A percentile compares a stretch with the other conserved stretches of the same genome.
These are phyloP conservation scores for Somion occarium DNA, from an alignment of 1,284 basidiomycete species.

Conservation along the genomic window DNA sequence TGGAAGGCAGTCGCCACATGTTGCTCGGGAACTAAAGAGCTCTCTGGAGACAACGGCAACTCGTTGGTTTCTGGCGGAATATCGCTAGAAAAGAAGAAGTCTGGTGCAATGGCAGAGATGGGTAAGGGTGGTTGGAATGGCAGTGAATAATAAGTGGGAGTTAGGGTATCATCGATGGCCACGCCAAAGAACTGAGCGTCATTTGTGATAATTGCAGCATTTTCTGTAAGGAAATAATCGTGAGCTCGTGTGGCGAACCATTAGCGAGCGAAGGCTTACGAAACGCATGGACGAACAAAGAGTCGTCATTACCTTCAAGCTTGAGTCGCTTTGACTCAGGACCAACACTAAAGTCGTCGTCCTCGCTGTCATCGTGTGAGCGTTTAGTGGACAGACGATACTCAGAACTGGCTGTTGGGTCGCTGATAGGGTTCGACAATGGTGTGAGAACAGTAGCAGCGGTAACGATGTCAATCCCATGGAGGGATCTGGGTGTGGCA, in stretches of 20 bases:
- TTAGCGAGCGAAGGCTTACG: background rate
- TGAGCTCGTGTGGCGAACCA: background rate
- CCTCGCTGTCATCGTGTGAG: constrained; percentile 10
- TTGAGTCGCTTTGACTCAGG: background rate
- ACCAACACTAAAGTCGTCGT: constrained; percentile 9
- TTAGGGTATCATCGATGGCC: background rate
- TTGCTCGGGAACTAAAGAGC: background rate
- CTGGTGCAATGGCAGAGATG: background rate
- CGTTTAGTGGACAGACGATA: constrained; percentile 14
- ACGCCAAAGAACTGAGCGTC: background rate
- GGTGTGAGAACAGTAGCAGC: constrained; percentile 11
- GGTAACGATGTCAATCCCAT: constrained; percentile 12
- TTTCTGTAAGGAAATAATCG: background rate
- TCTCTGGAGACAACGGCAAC: background rate
- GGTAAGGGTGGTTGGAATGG: background rate
- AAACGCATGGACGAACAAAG: background rate
- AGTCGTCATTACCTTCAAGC: background rate
- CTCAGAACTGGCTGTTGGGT: constrained; percentile 7
- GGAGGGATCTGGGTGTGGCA: constrained; percentile 10
- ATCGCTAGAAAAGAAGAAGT: background rate
- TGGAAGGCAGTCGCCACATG: background rate
- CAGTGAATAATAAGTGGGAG: background rate
- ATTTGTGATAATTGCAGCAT: background rate
- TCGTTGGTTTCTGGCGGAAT: background rate
- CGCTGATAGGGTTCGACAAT: background rate